Evolutionary conservation across 805 yeast genomes (phyloP), one percentile per base, ranked within the genome.

Genomic region (Hanseniaspora guilliermondii): DNA sequence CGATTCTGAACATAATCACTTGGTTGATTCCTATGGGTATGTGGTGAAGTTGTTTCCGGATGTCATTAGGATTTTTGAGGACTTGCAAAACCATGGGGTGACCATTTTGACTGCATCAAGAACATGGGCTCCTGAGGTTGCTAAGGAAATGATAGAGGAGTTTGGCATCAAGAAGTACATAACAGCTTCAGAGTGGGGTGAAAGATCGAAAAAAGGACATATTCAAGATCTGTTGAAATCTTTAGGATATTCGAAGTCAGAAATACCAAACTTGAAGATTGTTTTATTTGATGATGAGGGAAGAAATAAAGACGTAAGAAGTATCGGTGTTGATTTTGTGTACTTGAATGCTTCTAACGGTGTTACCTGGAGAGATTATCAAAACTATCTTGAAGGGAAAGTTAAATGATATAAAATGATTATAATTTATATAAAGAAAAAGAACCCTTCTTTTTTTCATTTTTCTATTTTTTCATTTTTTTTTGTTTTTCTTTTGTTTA

Each of bases 41-140:
- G 69, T 73, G 41, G 68, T 85, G 16, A 64, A 77, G 0, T 74
- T 87, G 49, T 87, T 78, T 64, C 70, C 70, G 22, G 95, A 87
- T 59, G 91, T 87, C 19, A 80, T 78, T 11, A 73, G 70, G 14
- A 82, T 87, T 9, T 67, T 87, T 16, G 61, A 64, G 12, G 82
- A 78, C 54, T 67, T 87, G 54, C 66, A 68, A 32, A 67, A 67
- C 0, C 68, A 77, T 19, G 70, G 64, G 4, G 80, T 82, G 7
- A 67, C 65, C 35, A 73, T 85, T 1, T 74, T 83, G 30, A 80
- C 83, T 3, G 96, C 96, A 0, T 82, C 91, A 25, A 72, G 95
- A 60, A 87, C 96, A 0, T 77, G 78, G 57, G 78, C 87, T 1
- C 95, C 95, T 0, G 72, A 76, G n/a, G 70, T 83, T n/a, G 96